These are phyloP conservation scores for Apiospora hydei DNA, from an alignment of 2,329 filamentous ascomycete genomes.

Conservation along the genomic window DNA sequence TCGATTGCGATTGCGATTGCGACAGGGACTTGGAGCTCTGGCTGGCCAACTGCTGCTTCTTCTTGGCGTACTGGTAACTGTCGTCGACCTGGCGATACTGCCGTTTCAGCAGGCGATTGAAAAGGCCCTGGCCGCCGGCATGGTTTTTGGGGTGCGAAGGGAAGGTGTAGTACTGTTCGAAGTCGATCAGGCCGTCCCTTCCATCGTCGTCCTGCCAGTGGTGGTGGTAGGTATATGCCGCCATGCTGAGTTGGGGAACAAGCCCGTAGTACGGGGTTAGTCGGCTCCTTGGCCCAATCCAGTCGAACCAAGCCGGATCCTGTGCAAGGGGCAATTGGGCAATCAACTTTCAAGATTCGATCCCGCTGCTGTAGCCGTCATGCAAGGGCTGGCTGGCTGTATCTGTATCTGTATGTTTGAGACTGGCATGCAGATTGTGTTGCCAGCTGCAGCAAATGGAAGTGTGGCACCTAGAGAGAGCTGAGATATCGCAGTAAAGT, in stretches of 20 bases:
- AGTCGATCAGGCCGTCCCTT: constrained; percentile 8
- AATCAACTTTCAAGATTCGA: not conserved
- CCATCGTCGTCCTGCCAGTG: not conserved
- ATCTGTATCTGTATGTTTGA: not conserved
- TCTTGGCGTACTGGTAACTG: not conserved
- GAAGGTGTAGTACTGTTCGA: constrained; percentile 17
- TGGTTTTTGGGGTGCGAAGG: not conserved
- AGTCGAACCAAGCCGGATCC: not conserved
- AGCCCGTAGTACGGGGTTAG: constrained; percentile 9
- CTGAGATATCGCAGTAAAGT: not conserved
- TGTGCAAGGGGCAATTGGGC: not conserved
- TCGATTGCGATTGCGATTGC: not conserved
- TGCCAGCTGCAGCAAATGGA: not conserved
- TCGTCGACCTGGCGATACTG: constrained; percentile 9
- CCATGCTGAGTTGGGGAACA: constrained; percentile 10
- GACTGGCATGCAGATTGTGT: not conserved
- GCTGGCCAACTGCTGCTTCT: constrained; percentile 9
- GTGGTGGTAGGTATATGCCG: constrained; percentile 9
- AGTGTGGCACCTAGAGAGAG: not conserved
- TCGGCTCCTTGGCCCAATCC: not conserved
- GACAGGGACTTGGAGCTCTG: not conserved
- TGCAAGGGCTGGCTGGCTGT: not conserved
- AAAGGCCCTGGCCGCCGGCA: not conserved
- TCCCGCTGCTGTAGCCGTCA: not conserved
- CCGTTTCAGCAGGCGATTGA: not conserved